A percentile compares a stretch with the other conserved stretches of the same genome.
Evolutionary conservation across 1,284 basidiomycete species (phyloP).

Genomic region (Volvariella surrecta): DNA sequence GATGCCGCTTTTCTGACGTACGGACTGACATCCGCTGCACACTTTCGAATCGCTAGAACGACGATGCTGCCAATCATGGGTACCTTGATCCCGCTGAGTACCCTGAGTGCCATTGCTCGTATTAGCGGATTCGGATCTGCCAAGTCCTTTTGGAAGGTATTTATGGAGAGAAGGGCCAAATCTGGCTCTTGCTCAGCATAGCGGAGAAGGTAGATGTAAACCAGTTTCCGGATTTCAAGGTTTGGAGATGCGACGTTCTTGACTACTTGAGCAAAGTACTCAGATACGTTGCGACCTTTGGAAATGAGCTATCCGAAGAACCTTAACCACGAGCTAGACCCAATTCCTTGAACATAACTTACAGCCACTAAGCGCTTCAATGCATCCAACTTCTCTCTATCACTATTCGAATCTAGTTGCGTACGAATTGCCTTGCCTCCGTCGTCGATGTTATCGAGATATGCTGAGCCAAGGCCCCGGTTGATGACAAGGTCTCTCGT

Average conservation of each 20-base stretch:
- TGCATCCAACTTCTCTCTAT: constrained; percentile 86
- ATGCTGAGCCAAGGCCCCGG: constrained; percentile 45
- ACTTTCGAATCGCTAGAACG: constrained; percentile 85
- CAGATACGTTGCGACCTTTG: constrained; percentile 85
- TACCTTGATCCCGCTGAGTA: constrained; percentile 86
- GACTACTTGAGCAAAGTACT: constrained; percentile 91
- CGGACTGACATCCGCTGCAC: constrained; percentile 83
- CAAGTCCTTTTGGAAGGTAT: constrained; percentile 97
- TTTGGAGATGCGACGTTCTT: constrained; percentile 89
- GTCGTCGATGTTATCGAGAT: constrained; percentile 65
- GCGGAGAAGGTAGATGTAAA: constrained; percentile 94
- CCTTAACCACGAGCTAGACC: background rate
- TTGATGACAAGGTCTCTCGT: constrained; percentile 62
- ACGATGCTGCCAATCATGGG: constrained; percentile 84
- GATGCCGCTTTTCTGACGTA: constrained; percentile 93
- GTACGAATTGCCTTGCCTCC: constrained; percentile 71
- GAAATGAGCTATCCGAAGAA: constrained; percentile 68
- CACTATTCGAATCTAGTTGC: constrained; percentile 80
- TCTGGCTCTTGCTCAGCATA: constrained; percentile 93
- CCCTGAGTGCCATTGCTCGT: constrained; percentile 89
- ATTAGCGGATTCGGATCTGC: constrained; percentile 89
- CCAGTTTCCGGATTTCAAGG: constrained; percentile 93
- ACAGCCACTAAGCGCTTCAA: constrained; percentile 92
- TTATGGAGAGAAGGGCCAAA: constrained; percentile 92
- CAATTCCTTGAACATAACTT: constrained; percentile 20